phyloP scores from a whole-genome alignment of 768 basidiomycete genomes.

The Rhodotorula kratochvilovae region DNA sequence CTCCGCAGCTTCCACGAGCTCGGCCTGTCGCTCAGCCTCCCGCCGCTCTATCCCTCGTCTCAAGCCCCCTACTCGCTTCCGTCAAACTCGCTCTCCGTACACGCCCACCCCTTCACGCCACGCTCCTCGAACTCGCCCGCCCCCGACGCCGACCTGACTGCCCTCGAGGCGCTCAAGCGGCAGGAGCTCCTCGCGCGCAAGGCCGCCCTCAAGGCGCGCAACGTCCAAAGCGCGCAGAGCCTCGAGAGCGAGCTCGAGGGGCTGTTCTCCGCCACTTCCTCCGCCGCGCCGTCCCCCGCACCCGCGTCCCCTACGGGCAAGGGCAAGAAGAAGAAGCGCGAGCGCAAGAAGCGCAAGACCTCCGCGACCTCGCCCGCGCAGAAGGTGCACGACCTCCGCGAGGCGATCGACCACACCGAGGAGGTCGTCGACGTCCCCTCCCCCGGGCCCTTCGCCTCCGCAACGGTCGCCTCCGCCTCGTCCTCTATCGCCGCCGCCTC shows the following conservation, averaged over 20 bases:
- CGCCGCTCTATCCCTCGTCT: background rate
- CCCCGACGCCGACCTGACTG: background rate
- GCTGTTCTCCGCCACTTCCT: conserved; percentile 9
- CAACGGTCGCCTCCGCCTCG: background rate
- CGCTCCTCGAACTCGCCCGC: background rate
- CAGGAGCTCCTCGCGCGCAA: conserved; percentile 29
- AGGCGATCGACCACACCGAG: conserved; percentile 17
- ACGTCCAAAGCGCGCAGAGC: conserved; percentile 17
- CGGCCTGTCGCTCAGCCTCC: conserved; percentile 8
- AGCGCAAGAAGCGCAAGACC: conserved; percentile 15
- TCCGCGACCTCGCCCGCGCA: background rate
- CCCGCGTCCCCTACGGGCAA: background rate
- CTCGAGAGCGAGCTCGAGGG: conserved; percentile 25
- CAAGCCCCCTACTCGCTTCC: background rate
- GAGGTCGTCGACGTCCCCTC: background rate
- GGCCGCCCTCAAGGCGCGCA: conserved; percentile 18
- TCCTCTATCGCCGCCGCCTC: background rate
- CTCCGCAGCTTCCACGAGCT: conserved; percentile 25
- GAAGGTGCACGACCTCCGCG: background rate
- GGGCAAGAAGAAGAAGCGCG: background rate
- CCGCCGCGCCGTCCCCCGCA: background rate
- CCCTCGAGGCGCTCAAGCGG: conserved; percentile 26
- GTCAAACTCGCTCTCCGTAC: background rate
- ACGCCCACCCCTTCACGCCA: background rate
- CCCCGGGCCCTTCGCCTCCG: background rate